Base-by-base conservation (phyloP, 2,329 filamentous ascomycete genomes). In the Corinectria fuckeliana region DNA sequence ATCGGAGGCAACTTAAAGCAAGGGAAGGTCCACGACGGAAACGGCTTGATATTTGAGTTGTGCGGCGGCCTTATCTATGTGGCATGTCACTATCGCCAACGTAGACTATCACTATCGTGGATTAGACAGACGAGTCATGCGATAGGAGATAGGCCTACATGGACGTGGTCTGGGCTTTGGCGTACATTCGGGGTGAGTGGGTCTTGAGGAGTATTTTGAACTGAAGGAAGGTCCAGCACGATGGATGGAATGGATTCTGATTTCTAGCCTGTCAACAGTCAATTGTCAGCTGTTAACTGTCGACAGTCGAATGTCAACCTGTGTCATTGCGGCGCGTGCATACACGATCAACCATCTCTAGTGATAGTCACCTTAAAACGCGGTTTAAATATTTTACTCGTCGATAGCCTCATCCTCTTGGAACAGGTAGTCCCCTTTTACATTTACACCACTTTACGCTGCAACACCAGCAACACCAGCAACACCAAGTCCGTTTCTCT, bases 1-100 rank as follows among this genome's bases (percentile, higher is more conserved):
- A 41, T 16, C 11, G 36, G 11, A 25, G 45, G 7, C 13, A 7
- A 13, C 5, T 25, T n/a, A 3, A 10, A 25, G 18, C 1, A 25
- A n/a, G 32, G 39, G 45, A 50, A 56, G 53, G 53, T 56, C 53
- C 53, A 56, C 20, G 44, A 45, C 34, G 48, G 18, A 4, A 3
- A 16, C 41, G 9, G 32, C 32, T 16, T 3, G 32, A 34, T 16
- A 34, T 3, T 8, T 2, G 6, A 9, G 14, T 2, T 6, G 8
- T n/a, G 6, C 13, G 4, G 11, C 4, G 25, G 13, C n/a, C 39
- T 42, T 42, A 42, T 25, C 39, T 26, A 16, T n/a, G n/a, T n/a
- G n/a, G n/a, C n/a, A n/a, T n/a, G n/a, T n/a, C n/a, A n/a, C n/a
- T n/a, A n/a, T n/a, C n/a, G n/a, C n/a, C n/a, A n/a, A n/a, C n/a